Base-by-base conservation (phyloP, 106 monocot species). In the Phalaenopsis equestris region DNA sequence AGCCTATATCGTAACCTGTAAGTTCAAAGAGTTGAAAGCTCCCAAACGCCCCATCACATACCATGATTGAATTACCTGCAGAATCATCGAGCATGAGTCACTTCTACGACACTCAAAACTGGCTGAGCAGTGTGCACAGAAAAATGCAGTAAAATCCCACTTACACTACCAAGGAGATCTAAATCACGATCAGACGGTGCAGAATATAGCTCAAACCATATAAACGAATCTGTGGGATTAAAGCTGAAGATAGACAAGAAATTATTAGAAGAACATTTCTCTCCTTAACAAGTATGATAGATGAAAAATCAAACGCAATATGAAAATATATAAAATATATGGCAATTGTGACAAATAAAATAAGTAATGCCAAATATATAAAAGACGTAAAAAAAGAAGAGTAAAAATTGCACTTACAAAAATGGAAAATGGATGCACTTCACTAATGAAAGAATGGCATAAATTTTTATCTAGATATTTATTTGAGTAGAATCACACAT, bases 1-100 rank as follows among this genome's bases (percentile, higher is more conserved):
- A 56, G 55, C 45, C 1, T 47, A 78, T 67, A 46, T 61, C 17
- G 46, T 78, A 79, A 94, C 98, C 94, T 98, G 98, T 39, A 98
- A 79, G 90, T 98, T 98, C 55, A 87, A 86, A 67, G 98, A 98
- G 81, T 98, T 94, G 75, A 89, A 98, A 61, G 98, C 90, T 78
- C 94, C 98, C 81, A 98, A 83, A 11, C 98, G 94, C 16, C 98
- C 98, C 98, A 98, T 93, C 67, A 94, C 98, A 86, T 98, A 98
- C 98, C 98, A 98, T 75, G 98, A 84, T 77, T 98, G 98, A 83
- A 98, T 89, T 14, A 89, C 98, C 98, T 94, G 89, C 45, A 80
- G 52, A 14, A 77, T 0, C 77, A 17, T 64, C 64, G 23, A 72
- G 39, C 72, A 72, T 39, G 72, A 72, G 72, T 72, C 72, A 2